Evolutionary conservation across 2,329 filamentous ascomycete genomes (phyloP), one percentile per base, ranked within the genome.

Genomic region (Phialophora tarda): DNA sequence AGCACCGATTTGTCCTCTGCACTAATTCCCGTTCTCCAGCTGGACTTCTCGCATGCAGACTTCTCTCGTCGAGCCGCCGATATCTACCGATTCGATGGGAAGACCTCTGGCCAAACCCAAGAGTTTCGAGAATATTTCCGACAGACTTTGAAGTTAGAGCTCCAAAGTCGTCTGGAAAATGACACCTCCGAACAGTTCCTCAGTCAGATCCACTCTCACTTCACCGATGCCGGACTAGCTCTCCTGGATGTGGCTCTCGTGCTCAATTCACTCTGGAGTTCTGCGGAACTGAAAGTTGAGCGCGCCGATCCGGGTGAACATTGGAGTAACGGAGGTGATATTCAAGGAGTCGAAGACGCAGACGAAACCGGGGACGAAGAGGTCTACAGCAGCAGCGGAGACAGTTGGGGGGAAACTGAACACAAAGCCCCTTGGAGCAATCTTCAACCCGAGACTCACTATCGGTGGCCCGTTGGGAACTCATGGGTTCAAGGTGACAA

Each of bases 91-190:
- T 44, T 17, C 32, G 1, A 34, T 4, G 10, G 32, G 10, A n/a
- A n/a, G 14, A 12, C 14, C 2, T 21, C 3, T 21, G 7, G 3
- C 2, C 7, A 8, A 21, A 17, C 4, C 7, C 17, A 17, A 11
- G 34, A n/a, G 7, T 59, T 59, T 26, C n/a, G 58, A 41, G 44
- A 21, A 17, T 53, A 34, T 47, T 61, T 61, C 28, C 58, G 58
- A 8, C 10, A 34, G 14, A 17, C 28, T 1, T 34, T 61, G 28
- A 53, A 44, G 50, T 4, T 6, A 12, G 58, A 50, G 47, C 48
- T 61, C 17, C 21, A 21, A 32, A 34, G 12, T 21, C 44, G 58
- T 50, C 30, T 17, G 17, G 28, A 24, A 6, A 14, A 53, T 17
- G 58, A 30, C 4, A 11, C 2, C 1, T 61, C 44, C 2, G 14